phyloP scores from a whole-genome alignment of 1,284 basidiomycete species.

The Boletellus dicymbophilus region DNA sequence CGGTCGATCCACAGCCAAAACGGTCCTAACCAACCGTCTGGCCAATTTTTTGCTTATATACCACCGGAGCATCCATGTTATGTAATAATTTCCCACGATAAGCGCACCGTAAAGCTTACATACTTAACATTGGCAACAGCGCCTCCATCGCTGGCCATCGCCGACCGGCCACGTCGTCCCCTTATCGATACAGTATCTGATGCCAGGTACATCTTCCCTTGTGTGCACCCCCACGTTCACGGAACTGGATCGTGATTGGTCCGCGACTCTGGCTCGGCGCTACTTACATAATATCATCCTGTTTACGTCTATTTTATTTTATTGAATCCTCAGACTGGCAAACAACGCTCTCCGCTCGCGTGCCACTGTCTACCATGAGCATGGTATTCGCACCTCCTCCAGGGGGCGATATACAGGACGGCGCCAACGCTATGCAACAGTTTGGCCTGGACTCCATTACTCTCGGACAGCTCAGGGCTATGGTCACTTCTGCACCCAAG shows the following conservation, averaged over 20 bases:
- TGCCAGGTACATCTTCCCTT: not conserved
- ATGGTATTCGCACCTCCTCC: conserved; percentile 32
- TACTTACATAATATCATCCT: not conserved
- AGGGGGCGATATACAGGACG: conserved; percentile 27
- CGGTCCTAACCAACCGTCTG: conserved; percentile 23
- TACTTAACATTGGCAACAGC: conserved; percentile 27
- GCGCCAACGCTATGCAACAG: conserved; percentile 23
- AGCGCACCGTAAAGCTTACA: too few relatives aligned
- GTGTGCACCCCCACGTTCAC: conserved; percentile 10
- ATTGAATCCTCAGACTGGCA: conserved; percentile 33
- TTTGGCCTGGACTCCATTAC: conserved; percentile 70
- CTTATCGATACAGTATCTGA: conserved; percentile 24
- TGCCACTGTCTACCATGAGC: conserved; percentile 11
- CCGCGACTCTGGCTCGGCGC: too few relatives aligned
- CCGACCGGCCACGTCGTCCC: conserved; percentile 14
- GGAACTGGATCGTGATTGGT: conserved; percentile 10
- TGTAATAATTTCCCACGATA: conserved; percentile 29
- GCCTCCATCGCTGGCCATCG: conserved; percentile 25
- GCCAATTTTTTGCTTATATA: conserved; percentile 33
- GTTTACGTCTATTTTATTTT: conserved; percentile 25
- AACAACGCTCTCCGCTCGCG: conserved; percentile 18
- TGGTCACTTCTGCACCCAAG: conserved; percentile 71
- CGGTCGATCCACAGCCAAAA: conserved; percentile 48
- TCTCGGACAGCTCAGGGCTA: conserved; percentile 77
- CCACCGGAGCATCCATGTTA: conserved; percentile 19